Percentiles rank a stretch among this genome's conserved stretches.
These are phyloP conservation scores for Escallonia rubra DNA, from an alignment of 129 eudicot species.

Conservation along the genomic window DNA sequence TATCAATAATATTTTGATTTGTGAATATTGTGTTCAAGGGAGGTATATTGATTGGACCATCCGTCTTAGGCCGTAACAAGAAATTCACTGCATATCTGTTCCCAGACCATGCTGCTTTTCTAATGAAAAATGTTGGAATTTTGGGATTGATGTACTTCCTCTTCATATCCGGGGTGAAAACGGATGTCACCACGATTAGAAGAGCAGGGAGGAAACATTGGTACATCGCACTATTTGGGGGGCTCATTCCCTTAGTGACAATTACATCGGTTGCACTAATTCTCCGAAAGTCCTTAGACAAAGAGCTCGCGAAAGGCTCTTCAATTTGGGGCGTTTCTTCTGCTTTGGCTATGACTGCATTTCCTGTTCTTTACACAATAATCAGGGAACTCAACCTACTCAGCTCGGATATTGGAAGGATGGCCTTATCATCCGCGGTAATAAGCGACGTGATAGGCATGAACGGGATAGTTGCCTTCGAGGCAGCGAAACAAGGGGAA, in stretches of 20 bases:
- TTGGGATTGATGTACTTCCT: slow-evolving; percentile 77
- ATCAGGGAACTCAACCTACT: slow-evolving; percentile 71
- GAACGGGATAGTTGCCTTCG: slow-evolving; percentile 41
- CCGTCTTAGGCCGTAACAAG: slow-evolving; percentile 49
- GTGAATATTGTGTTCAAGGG: slow-evolving; percentile 38
- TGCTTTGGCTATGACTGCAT: slow-evolving; percentile 57
- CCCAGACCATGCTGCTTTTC: slow-evolving; percentile 47
- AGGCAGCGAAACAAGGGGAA: slow-evolving; percentile 74
- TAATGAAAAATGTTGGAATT: slow-evolving; percentile 51
- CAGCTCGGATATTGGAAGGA: slow-evolving; percentile 76
- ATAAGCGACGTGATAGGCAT: slow-evolving; percentile 67
- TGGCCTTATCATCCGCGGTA: slow-evolving; percentile 57
- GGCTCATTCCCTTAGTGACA: slow-evolving; percentile 31
- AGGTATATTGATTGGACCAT: slow-evolving; percentile 86
- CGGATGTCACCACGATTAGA: slow-evolving; percentile 42
- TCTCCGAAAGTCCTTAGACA: slow-evolving; percentile 25
- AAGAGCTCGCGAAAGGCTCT: slow-evolving; percentile 27
- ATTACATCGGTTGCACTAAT: slow-evolving; percentile 22
- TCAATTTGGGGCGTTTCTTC: slow-evolving; percentile 62
- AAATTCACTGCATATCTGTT: slow-evolving; percentile 40
- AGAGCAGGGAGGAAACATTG: slow-evolving; percentile 62
- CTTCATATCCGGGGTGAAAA: slow-evolving; percentile 72
- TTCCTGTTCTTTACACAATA: slow-evolving; percentile 71
- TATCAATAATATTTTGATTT: neutral
- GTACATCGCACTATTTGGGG: slow-evolving; percentile 47